Percentiles rank a stretch among this genome's conserved stretches.
phyloP scores from a whole-genome alignment of 2,329 filamentous ascomycete genomes.

The Byssoonygena ceratinophila region DNA sequence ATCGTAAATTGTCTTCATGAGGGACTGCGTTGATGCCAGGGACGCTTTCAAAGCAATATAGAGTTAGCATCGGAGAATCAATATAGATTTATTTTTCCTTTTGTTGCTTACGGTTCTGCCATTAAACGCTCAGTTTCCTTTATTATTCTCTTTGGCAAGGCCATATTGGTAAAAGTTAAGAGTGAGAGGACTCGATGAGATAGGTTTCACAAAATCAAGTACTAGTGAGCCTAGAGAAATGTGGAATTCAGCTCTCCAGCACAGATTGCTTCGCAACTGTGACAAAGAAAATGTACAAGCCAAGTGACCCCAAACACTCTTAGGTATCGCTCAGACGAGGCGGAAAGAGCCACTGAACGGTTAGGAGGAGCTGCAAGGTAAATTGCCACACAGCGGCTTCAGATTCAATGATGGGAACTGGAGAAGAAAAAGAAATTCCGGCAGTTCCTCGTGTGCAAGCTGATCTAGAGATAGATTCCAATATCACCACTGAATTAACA shows the following conservation, averaged over 20 bases:
- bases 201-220: not conserved
- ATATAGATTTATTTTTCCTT: slow-evolving; percentile 31
- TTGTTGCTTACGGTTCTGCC: slow-evolving; percentile 86
- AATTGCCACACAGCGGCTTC: too few species aligned
- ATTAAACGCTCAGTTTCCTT: slow-evolving; percentile 98
- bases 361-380: too few species aligned
- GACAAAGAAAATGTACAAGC: not conserved
- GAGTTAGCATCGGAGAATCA: slow-evolving; percentile 7
- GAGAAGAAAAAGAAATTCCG: too few species aligned
- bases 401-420: too few species aligned
- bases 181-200: not conserved
- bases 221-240: not conserved
- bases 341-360: too few species aligned
- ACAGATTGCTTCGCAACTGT: not conserved
- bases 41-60: slow-evolving; percentile 49
- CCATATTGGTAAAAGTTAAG: slow-evolving; percentile 37
- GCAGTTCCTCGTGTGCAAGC: too few species aligned
- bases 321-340: too few species aligned
- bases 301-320: not conserved
- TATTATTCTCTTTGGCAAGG: slow-evolving; percentile 89
- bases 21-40: slow-evolving; percentile 92
- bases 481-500: not conserved
- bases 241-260: not conserved
- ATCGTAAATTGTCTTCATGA: slow-evolving; percentile 92
- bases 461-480: not conserved